Evolutionary conservation across 345 rosid species (phyloP).

Genomic region (Erucastrum elatum): DNA sequence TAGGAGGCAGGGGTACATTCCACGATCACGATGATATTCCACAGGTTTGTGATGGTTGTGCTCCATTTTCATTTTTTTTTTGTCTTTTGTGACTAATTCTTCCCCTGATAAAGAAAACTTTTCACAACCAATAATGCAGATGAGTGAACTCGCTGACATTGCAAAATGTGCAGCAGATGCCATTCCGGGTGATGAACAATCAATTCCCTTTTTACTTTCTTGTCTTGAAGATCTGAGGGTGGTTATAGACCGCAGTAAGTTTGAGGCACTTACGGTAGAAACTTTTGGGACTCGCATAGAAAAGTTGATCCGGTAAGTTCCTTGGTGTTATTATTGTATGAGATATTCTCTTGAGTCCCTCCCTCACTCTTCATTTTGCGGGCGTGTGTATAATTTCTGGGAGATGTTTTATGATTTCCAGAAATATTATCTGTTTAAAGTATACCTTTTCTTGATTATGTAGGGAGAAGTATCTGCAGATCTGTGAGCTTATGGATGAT

Average conservation of each 20-base stretch:
- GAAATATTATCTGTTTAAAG: slow-evolving; percentile 13
- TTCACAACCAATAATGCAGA: slow-evolving; percentile 48
- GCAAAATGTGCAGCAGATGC: slow-evolving; percentile 90
- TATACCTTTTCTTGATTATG: slow-evolving; percentile 25
- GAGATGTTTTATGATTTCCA: slow-evolving; percentile 3
- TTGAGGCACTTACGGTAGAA: slow-evolving; percentile 93
- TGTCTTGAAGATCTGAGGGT: slow-evolving; percentile 83
- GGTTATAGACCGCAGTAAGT: slow-evolving; percentile 84
- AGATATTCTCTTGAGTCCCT: not conserved
- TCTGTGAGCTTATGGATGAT: slow-evolving; percentile 87
- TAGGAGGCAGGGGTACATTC: slow-evolving; percentile 80
- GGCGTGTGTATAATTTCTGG: not conserved
- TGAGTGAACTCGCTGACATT: slow-evolving; percentile 96
- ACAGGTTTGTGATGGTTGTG: slow-evolving; percentile 57
- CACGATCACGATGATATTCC: slow-evolving; percentile 83
- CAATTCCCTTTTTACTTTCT: slow-evolving; percentile 65
- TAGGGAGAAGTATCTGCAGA: slow-evolving; percentile 97
- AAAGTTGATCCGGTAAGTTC: slow-evolving; percentile 74
- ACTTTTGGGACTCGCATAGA: slow-evolving; percentile 96
- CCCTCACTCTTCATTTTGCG: not conserved
- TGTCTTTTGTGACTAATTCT: slow-evolving; percentile 4
- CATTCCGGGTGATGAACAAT: slow-evolving; percentile 74
- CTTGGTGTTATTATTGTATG: slow-evolving; percentile 19
- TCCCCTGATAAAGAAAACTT: slow-evolving; percentile 19
- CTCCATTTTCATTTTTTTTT: not conserved